Conservation (phyloP, 345 rosid genomes). For the Populus tremula region DNA sequence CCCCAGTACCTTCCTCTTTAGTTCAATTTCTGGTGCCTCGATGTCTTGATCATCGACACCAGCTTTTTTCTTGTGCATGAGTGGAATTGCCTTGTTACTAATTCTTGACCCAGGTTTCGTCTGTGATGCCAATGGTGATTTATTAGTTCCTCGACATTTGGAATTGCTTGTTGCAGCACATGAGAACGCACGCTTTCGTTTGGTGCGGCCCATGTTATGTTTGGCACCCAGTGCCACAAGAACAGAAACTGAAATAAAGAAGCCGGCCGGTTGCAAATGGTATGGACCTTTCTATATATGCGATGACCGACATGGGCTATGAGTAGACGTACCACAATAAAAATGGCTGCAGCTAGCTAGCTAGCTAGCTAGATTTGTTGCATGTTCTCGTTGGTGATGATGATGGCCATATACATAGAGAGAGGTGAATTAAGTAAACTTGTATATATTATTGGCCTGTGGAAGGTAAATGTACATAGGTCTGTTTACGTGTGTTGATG, state of each 20-base stretch:
- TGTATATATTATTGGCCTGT: not conserved
- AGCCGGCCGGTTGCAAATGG: constrained; percentile 17
- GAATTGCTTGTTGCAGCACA: not conserved
- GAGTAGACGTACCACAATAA: constrained; percentile 7
- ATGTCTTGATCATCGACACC: not conserved
- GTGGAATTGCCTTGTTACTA: constrained; percentile 1
- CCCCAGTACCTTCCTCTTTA: not conserved
- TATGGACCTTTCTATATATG: not conserved
- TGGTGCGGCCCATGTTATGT: constrained; percentile 5
- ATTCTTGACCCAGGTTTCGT: constrained; percentile 9
- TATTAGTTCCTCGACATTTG: not conserved
- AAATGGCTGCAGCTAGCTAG: not conserved
- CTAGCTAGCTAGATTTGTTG: not conserved
- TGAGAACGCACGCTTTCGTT: not conserved
- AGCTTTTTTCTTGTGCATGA: not conserved
- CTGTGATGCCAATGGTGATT: constrained; percentile 13
- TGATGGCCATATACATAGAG: not conserved
- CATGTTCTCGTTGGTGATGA: not conserved
- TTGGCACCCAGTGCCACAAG: constrained; percentile 29
- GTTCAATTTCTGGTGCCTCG: not conserved
- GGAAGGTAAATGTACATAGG: not conserved
- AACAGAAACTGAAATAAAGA: constrained; percentile 21
- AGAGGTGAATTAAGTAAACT: not conserved
- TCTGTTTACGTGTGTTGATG: not conserved
- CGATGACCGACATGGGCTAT: not conserved